phyloP scores from a whole-genome alignment of 805 yeast species.

The Candida peoriensis region DNA sequence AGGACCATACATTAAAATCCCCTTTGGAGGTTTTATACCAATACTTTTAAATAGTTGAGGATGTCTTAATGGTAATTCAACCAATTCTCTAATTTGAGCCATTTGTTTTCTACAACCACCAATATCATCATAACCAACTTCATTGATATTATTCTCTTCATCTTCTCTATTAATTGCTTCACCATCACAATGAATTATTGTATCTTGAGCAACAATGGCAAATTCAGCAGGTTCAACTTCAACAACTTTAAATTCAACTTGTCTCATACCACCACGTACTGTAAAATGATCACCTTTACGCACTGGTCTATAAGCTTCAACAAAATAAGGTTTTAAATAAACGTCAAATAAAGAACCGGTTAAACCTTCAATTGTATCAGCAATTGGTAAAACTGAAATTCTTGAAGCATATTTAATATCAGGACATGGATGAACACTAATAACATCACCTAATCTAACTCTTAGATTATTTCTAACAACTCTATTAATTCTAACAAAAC shows the following conservation, averaged over 20 bases:
- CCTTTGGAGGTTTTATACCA: slow-evolving; percentile 98
- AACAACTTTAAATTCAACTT: slow-evolving; percentile 96
- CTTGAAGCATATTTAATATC: slow-evolving; percentile 96
- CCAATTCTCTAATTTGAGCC: slow-evolving; percentile 99
- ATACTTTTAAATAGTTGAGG: slow-evolving; percentile 97
- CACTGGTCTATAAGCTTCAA: slow-evolving; percentile 98
- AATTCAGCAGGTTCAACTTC: slow-evolving; percentile 97
- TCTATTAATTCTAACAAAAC: slow-evolving; percentile 89
- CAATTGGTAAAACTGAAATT: slow-evolving; percentile 92
- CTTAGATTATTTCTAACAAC: slow-evolving; percentile 94
- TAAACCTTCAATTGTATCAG: slow-evolving; percentile 96
- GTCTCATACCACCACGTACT: slow-evolving; percentile 99
- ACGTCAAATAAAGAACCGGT: slow-evolving; percentile 96
- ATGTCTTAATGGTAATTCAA: slow-evolving; percentile 95
- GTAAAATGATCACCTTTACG: slow-evolving; percentile 95
- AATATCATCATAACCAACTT: slow-evolving; percentile 97
- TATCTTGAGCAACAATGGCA: slow-evolving; percentile 98
- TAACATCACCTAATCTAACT: slow-evolving; percentile 89
- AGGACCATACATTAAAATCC: slow-evolving; percentile 97
- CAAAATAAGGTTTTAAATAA: slow-evolving; percentile 94
- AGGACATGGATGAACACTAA: slow-evolving; percentile 91
- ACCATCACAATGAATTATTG: slow-evolving; percentile 97
- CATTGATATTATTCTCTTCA: slow-evolving; percentile 93
- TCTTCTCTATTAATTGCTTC: slow-evolving; percentile 98
- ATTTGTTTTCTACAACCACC: slow-evolving; percentile 99